These are phyloP conservation scores for Alternaria sp. DNA, from an alignment of 2,329 filamentous ascomycete genomes.

Conservation along the genomic window DNA sequence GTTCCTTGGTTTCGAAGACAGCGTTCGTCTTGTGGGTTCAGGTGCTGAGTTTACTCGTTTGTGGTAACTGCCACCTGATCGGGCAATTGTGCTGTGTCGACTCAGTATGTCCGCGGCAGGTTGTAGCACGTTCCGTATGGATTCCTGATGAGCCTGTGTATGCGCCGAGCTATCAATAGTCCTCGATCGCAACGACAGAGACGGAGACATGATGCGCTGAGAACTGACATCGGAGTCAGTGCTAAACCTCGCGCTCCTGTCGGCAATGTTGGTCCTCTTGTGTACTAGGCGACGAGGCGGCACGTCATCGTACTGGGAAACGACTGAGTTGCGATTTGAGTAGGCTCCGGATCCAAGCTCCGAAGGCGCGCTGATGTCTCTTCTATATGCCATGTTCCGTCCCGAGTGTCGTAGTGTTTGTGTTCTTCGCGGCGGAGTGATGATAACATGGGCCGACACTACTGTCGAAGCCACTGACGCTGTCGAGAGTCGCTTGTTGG, in stretches of 20 bases:
- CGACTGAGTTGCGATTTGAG: constrained; percentile 57
- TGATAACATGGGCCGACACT: constrained; percentile 64
- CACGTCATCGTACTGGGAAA: constrained; percentile 49
- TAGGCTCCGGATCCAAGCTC: constrained; percentile 54
- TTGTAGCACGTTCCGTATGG: constrained; percentile 42
- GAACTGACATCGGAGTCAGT: constrained; percentile 37
- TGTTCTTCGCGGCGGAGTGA: constrained; percentile 57
- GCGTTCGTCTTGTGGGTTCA: constrained; percentile 29
- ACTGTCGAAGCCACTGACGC: constrained; percentile 64
- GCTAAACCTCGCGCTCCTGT: constrained; percentile 50
- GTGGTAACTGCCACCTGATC: constrained; percentile 28
- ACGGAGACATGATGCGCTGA: constrained; percentile 37
- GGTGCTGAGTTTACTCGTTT: constrained; percentile 49
- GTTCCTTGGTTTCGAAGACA: constrained; percentile 23
- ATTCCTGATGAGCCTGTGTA: constrained; percentile 45
- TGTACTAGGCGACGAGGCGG: constrained; percentile 61
- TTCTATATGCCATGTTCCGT: constrained; percentile 62
- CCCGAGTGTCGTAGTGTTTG: constrained; percentile 62
- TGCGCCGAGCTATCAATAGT: constrained; percentile 42
- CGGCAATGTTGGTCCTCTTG: constrained; percentile 60
- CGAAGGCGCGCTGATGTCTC: constrained; percentile 46
- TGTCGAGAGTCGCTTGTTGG: constrained; percentile 58
- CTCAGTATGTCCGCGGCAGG: constrained; percentile 48
- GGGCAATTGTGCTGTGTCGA: constrained; percentile 36
- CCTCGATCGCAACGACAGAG: constrained; percentile 41